These are phyloP conservation scores for Trichoderma lentiforme DNA, from an alignment of 2,329 filamentous ascomycete species.

Conservation along the genomic window DNA sequence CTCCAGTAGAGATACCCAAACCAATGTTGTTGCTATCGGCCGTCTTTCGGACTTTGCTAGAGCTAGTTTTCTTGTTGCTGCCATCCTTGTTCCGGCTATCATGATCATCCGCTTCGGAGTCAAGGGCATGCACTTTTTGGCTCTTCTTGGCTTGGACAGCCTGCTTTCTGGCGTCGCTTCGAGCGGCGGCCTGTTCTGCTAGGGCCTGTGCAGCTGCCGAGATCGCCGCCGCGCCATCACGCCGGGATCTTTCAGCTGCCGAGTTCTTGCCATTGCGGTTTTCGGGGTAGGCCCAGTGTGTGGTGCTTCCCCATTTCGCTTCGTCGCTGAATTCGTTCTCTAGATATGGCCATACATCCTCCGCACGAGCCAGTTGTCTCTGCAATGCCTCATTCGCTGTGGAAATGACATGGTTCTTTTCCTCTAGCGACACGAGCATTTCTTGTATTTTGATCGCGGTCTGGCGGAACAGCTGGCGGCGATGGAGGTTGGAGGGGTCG, in stretches of 20 bases:
- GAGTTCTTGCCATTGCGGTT: conserved; percentile 66
- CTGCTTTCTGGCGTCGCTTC: conserved; percentile 82
- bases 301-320: conserved; percentile 84
- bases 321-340: conserved; percentile 91
- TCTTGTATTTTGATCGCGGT: conserved; percentile 75
- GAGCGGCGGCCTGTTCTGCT: conserved; percentile 77
- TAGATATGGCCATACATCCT: conserved; percentile 82
- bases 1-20: conserved; percentile 61
- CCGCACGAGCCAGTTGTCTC: conserved; percentile 78
- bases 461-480: conserved; percentile 73
- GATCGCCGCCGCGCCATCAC: conserved; percentile 74
- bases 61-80: conserved; percentile 58
- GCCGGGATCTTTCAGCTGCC: conserved; percentile 69
- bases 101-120: conserved; percentile 77
- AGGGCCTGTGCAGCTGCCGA: conserved; percentile 73
- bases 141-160: conserved; percentile 74
- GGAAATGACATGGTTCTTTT: conserved; percentile 95
- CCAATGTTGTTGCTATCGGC: conserved; percentile 56
- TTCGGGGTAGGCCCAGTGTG: conserved; percentile 93
- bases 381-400: conserved; percentile 88
- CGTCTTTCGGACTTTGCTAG: conserved; percentile 62
- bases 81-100: conserved; percentile 48
- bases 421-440: conserved; percentile 86
- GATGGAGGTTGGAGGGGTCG: conserved; percentile 58
- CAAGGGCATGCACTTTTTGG: conserved; percentile 63